phyloP scores from a whole-genome alignment of 441 rosid genomes.

The Erysimum cheiri region DNA sequence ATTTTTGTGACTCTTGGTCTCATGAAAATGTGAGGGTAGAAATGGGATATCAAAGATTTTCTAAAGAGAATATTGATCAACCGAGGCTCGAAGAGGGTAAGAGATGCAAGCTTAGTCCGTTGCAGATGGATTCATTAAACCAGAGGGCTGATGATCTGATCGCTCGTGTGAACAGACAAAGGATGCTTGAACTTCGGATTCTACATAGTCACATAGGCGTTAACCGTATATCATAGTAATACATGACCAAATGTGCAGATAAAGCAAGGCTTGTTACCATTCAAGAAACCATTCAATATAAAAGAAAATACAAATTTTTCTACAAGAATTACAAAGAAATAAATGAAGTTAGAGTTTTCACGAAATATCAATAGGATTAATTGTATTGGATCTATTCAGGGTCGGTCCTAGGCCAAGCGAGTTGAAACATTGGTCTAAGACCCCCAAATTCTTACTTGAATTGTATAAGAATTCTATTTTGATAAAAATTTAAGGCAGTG shows the following conservation, averaged over 20 bases:
- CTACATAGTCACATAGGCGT: slow-evolving; percentile 16
- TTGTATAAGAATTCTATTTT: neutral
- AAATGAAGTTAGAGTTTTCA: neutral
- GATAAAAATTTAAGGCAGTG: neutral
- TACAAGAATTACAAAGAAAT: neutral
- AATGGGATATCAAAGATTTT: neutral
- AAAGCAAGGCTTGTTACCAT: neutral
- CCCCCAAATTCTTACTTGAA: too few relatives aligned
- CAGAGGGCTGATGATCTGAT: slow-evolving; percentile 60
- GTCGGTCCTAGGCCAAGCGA: too few relatives aligned
- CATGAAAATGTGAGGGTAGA: slow-evolving; percentile 23
- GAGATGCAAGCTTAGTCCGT: slow-evolving; percentile 24
- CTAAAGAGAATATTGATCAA: slow-evolving; percentile 12
- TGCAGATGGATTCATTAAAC: slow-evolving; percentile 50
- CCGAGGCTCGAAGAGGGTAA: neutral
- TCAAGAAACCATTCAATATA: neutral
- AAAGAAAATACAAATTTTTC: neutral
- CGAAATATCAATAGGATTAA: neutral
- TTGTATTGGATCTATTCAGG: too few relatives aligned
- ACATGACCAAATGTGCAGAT: neutral
- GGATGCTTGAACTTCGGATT: slow-evolving; percentile 50
- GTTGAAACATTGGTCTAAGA: too few relatives aligned
- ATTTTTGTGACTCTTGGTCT: slow-evolving; percentile 22
- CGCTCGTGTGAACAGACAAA: slow-evolving; percentile 54
- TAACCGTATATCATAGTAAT: neutral